Conservation (phyloP, 306 rosid species). For the Canavalia ensiformis region DNA sequence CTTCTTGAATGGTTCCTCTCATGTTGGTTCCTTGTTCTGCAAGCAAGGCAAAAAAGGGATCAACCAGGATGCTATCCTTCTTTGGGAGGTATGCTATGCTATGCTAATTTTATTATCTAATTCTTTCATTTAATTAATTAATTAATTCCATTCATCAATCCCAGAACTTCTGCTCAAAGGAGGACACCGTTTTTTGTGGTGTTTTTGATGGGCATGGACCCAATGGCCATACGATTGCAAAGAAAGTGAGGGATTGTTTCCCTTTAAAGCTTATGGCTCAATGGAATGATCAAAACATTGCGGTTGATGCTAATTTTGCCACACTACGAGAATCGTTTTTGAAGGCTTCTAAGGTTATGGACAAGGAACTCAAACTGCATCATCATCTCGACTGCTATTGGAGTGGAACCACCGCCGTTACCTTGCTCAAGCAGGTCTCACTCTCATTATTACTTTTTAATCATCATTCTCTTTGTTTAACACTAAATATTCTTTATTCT, state of each 20-base stretch:
- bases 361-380: slow-evolving; percentile 78
- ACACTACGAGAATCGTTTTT: slow-evolving; percentile 62
- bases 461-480: background rate
- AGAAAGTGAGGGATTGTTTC: slow-evolving; percentile 79
- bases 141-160: background rate
- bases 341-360: slow-evolving; percentile 78
- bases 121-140: background rate
- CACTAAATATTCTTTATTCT: background rate
- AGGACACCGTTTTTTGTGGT: slow-evolving; percentile 73
- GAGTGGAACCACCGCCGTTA: slow-evolving; percentile 90
- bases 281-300: slow-evolving; percentile 53
- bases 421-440: slow-evolving; percentile 74
- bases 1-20: slow-evolving; percentile 72
- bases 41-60: slow-evolving; percentile 78
- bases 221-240: slow-evolving; percentile 79
- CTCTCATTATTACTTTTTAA: background rate
- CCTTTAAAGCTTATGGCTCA: slow-evolving; percentile 75
- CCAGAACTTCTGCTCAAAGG: slow-evolving; percentile 67
- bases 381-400: slow-evolving; percentile 67
- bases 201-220: slow-evolving; percentile 99
- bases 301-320: background rate
- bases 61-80: slow-evolving; percentile 92
- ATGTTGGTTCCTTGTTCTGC: slow-evolving; percentile 66
- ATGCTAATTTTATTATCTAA: background rate
- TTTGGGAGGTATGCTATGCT: slow-evolving; percentile 76